Base-by-base conservation (phyloP, 352 stramenopile species). In the Globisporangium irregulare region DNA sequence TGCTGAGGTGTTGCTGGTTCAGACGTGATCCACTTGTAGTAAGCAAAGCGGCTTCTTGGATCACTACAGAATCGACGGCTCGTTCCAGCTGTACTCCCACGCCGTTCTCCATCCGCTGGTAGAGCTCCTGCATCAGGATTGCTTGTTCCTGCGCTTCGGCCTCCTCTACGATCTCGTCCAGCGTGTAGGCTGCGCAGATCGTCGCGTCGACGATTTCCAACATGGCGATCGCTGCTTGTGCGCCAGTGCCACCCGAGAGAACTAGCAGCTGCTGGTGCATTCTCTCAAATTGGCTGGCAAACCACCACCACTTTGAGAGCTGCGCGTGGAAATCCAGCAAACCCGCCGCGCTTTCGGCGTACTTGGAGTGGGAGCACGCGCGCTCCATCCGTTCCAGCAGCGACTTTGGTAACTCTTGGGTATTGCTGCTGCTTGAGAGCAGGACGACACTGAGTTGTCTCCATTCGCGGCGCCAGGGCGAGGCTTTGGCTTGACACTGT, bases 221-320 rank as follows among this genome's bases (percentile, higher is more conserved):
- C 27, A 84, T 67, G 1, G 63, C 53, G 15, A 80, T 62, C 7
- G 75, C 67, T 54, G 59, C 34, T 3, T 8, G 38, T 0, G 67
- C 59, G 1, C 69, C 57, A 2, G 43, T n/a, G 4, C 43, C 25
- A 12, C 15, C 18, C 1, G 36, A n/a, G 9, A 10, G 32, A 22
- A 25, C 2, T 20, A 78, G 53, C 1, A 73, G 61, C 10, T 76
- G 68, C 1, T 64, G 50, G 18, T 84, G 74, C 25, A 55, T 65
- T 0, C 70, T 70, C 50, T 85, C 79, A 22, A 88, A 56, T 24
- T 67, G 34, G 4, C 72, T 59, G 0, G 67, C 43, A 29, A 82
- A 82, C 82, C 82, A 89, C 69, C 78, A 87, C 59, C 72, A 84
- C 58, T 81, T 81, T n/a, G 80, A 85, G 18, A 86, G 69, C 29